phyloP scores from a whole-genome alignment of 73 alveolate genomes.

The Stentor coeruleus region DNA sequence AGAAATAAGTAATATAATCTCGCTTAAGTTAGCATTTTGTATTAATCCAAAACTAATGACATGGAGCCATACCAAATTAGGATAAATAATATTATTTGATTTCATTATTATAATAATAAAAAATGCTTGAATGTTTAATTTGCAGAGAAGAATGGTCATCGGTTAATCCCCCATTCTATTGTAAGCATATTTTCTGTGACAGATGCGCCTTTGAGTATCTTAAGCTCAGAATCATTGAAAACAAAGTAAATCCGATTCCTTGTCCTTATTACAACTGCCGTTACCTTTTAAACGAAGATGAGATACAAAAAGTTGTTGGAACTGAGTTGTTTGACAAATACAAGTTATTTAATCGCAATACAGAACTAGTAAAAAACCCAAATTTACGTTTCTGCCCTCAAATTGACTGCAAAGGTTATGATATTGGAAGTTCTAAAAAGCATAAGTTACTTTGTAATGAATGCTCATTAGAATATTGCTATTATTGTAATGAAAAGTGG shows the following conservation, averaged over 20 bases:
- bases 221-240: neutral
- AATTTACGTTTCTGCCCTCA: conserved; percentile 48
- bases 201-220: neutral
- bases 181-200: neutral
- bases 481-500: neutral
- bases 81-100: no score
- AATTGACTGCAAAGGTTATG: conserved; percentile 43
- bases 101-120: no score
- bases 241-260: conserved; percentile 36
- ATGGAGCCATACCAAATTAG: no score
- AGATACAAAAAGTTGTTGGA: neutral
- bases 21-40: no score
- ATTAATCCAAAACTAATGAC: no score
- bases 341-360: neutral
- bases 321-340: neutral
- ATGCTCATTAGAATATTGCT: neutral
- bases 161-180: neutral
- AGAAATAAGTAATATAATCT: no score
- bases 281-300: neutral
- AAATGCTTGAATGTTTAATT: neutral
- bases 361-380: neutral
- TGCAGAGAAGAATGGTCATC: neutral
- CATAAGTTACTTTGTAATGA: neutral
- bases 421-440: conserved; percentile 7
- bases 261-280: neutral